Base-by-base conservation (phyloP, 176 grass and related monocot species). In the Microstegium vimineum region DNA sequence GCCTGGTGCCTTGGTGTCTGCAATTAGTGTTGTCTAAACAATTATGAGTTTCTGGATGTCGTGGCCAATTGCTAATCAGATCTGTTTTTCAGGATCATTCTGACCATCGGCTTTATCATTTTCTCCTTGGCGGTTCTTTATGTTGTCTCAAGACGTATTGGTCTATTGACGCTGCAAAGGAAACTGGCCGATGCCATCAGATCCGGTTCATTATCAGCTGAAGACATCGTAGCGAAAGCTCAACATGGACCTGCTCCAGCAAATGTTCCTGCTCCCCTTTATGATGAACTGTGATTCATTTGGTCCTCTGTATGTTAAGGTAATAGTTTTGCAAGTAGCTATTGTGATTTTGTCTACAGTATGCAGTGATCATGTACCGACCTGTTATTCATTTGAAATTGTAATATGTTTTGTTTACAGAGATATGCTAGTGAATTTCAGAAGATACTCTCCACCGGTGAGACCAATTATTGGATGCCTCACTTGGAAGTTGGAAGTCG, bases 101-200 rank as follows among this genome's bases (percentile, higher is more conserved):
- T 99, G 22, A 71, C 51, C 12, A 18, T 91, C 75, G 96, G 96
- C 11, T 90, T 98, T 74, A 13, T 95, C 63, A 75, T 95, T 62
- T 99, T 89, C 85, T 91, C 22, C 62, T 93, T 91, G 93, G 94
- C 34, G 87, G 74, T 86, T 78, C 67, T 86, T 4, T 90, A 90
- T 60, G 88, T 86, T 73, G 83, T 95, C 13, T 99, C 93, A 8
- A 95, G 87, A 67, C 85, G 91, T 62, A 84, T 93, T 51, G 88
- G 88, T 13, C 78, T 95, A 20, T 74, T 95, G 86, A 90, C 86
- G 15, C 69, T 99, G 41, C 93, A 99, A 81, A 91, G 96, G 83
- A 99, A 95, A 45, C 40, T 99, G 61, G 62, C 79, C 1, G 79
- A 86, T 80, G 92, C 89, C 71, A 93, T 98, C 79, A 95, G 91